Evolutionary conservation across 2,329 filamentous ascomycete genomes (phyloP).

Genomic region (Stagonosporopsis chrysanthemi): DNA sequence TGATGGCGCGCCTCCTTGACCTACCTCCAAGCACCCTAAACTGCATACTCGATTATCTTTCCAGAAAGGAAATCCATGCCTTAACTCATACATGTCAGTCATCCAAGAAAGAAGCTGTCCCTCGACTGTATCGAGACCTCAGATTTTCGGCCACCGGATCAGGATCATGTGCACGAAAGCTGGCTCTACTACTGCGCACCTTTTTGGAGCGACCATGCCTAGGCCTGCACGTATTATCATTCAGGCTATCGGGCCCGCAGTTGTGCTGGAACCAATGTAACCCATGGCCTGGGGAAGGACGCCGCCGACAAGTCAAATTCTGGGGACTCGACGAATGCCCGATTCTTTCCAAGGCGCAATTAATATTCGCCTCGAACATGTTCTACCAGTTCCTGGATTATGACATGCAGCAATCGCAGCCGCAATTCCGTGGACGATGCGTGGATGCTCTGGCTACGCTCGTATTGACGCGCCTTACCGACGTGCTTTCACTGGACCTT

Average conservation of each 20-base stretch:
- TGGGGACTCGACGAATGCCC: slow-evolving; percentile 33
- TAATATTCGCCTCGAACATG: slow-evolving; percentile 30
- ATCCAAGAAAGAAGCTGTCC: slow-evolving; percentile 22
- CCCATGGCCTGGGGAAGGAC: slow-evolving; percentile 25
- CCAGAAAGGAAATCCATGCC: slow-evolving; percentile 21
- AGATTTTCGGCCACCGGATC: slow-evolving; percentile 29
- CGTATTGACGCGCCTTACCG: slow-evolving; percentile 29
- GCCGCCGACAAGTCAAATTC: slow-evolving; percentile 18
- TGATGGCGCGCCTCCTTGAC: slow-evolving; percentile 29
- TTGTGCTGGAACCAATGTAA: slow-evolving; percentile 32
- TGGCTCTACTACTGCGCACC: slow-evolving; percentile 33
- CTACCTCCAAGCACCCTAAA: slow-evolving; percentile 26
- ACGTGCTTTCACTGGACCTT: slow-evolving; percentile 28
- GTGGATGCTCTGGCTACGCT: slow-evolving; percentile 34
- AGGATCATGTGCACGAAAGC: slow-evolving; percentile 27
- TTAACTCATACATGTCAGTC: slow-evolving; percentile 25
- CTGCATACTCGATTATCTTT: slow-evolving; percentile 26
- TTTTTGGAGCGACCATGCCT: slow-evolving; percentile 30
- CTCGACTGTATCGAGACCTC: slow-evolving; percentile 32
- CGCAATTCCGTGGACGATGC: slow-evolving; percentile 28
- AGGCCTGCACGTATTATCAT: slow-evolving; percentile 21
- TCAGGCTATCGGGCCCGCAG: slow-evolving; percentile 27
- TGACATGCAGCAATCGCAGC: slow-evolving; percentile 31
- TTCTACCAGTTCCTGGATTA: slow-evolving; percentile 35
- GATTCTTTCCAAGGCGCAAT: slow-evolving; percentile 25